A percentile compares a stretch with the other conserved stretches of the same genome.
phyloP scores from a whole-genome alignment of 805 yeast genomes.

The Candida caryicola region DNA sequence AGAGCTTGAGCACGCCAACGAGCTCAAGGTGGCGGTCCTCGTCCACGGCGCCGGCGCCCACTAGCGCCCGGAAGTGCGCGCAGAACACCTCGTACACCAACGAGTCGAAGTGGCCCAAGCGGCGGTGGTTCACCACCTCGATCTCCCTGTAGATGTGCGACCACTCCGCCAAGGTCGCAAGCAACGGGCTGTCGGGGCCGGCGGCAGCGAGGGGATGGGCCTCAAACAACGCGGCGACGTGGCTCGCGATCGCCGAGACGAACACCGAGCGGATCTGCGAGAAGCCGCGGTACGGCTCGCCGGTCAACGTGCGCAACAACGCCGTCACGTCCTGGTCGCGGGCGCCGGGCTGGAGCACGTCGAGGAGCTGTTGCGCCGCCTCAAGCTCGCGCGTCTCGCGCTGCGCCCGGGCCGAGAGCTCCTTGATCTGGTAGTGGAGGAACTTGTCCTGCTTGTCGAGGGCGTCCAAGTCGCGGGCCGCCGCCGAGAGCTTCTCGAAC shows the following conservation, averaged over 20 bases:
- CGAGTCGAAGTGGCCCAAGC: conserved; percentile 18
- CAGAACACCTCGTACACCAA: conserved; percentile 11
- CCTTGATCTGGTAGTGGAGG: conserved; percentile 10
- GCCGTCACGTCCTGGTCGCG: not conserved
- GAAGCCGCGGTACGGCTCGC: not conserved
- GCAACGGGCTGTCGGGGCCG: conserved; percentile 4
- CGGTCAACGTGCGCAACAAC: not conserved
- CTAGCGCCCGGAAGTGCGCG: not conserved
- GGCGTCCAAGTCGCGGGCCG: conserved; percentile 15
- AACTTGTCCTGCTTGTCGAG: conserved; percentile 11
- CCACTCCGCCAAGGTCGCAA: conserved; percentile 14
- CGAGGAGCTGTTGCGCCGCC: conserved; percentile 2
- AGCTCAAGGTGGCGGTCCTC: conserved; percentile 8
- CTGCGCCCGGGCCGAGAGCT: not conserved
- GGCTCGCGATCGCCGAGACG: conserved; percentile 8
- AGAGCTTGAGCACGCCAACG: conserved; percentile 13
- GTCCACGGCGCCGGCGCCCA: not conserved
- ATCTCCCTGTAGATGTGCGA: conserved; percentile 12
- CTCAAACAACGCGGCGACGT: conserved; percentile 9
- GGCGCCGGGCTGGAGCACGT: not conserved
- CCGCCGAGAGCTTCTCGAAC: conserved; percentile 12
- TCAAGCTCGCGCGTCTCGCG: conserved; percentile 1
- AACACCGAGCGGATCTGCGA: conserved; percentile 7
- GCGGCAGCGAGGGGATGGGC: conserved; percentile 6
- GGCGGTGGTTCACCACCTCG: not conserved